Base-by-base conservation (phyloP, 495 filamentous ascomycete genomes). In the Echria macrotheca region DNA sequence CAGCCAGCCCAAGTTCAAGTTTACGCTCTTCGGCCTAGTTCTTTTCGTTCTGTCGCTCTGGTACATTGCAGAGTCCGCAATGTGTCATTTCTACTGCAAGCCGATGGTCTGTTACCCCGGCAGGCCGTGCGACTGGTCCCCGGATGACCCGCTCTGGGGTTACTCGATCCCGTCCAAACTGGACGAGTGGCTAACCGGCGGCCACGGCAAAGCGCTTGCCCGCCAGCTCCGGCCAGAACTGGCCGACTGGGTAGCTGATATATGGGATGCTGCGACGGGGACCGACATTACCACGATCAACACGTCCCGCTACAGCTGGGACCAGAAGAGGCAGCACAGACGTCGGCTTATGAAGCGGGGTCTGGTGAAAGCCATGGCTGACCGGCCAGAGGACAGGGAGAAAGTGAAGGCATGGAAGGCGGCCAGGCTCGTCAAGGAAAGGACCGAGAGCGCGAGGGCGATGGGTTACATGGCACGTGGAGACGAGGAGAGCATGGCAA, bases 1-100 rank as follows among this genome's bases (percentile, higher is more conserved):
- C 37, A 67, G 65, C 46, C 57, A 69, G 2, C 68, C 72, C 0
- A 56, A 44, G 15, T 70, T 76, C 33, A 75, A 71, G 9, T 73
- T 79, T 17, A 88, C 84, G 5, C 71, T 69, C 26, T 54, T 87
- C 1, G 83, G 83, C 11, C 64, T 80, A 49, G 40, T 74, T 3
- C 51, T 70, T 7, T 50, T 81, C 10, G 38, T 80, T 4, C 55
- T 74, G 6, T 59, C 71, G 3, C 45, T 66, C 18, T 86, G 82
- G 79, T 82, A 76, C 44, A 52, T 77, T 25, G 66, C 73, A 11
- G 86, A 90, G 56, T 74, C 73, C 0, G 64, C 69, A 9, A 80
- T 84, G 73, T 82, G 79, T 57, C 71, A 69, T 35, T 58, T 67
- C n/a, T 88, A 78, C 63, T 82, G 79, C 64, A 79, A 81, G 43